Conservation (phyloP, 306 rosid species). For the Vigna radiata region DNA sequence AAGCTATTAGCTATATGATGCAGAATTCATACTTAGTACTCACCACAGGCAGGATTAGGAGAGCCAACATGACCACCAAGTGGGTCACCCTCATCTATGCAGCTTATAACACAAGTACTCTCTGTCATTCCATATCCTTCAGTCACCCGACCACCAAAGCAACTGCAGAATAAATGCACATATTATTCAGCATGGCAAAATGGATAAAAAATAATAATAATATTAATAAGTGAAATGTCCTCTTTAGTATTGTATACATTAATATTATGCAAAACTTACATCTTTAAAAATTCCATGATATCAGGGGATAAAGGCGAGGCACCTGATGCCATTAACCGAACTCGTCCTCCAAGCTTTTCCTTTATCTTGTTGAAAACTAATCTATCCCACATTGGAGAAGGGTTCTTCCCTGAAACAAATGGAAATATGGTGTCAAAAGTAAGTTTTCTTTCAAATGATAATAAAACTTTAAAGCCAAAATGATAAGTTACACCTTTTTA, state of each 20-base stretch:
- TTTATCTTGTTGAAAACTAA: constrained; percentile 96
- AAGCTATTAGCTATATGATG: constrained; percentile 20
- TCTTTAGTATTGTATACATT: constrained; percentile 34
- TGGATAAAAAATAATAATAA: constrained; percentile 3
- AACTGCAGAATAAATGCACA: constrained; percentile 58
- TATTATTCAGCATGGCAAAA: constrained; percentile 32
- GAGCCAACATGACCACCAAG: constrained; percentile 92
- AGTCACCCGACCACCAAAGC: constrained; percentile 80
- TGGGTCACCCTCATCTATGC: constrained; percentile 69
- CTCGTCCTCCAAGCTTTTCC: constrained; percentile 95
- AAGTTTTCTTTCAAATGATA: constrained; percentile 20
- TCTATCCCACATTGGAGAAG: constrained; percentile 96
- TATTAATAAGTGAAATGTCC: not conserved
- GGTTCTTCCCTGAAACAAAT: constrained; percentile 72
- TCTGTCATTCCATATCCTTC: constrained; percentile 99
- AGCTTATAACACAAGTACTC: constrained; percentile 81
- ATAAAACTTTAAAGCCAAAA: constrained; percentile 22
- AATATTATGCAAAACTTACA: constrained; percentile 63
- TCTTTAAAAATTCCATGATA: constrained; percentile 88
- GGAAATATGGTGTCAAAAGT: constrained; percentile 21
- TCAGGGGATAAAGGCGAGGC: constrained; percentile 99
- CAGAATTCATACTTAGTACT: constrained; percentile 50
- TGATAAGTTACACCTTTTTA: constrained; percentile 14
- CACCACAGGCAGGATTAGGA: constrained; percentile 95
- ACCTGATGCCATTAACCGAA: constrained; percentile 88